phyloP scores from a whole-genome alignment of 78 protist genomes.

The Dictyostelium brefeldianum region DNA sequence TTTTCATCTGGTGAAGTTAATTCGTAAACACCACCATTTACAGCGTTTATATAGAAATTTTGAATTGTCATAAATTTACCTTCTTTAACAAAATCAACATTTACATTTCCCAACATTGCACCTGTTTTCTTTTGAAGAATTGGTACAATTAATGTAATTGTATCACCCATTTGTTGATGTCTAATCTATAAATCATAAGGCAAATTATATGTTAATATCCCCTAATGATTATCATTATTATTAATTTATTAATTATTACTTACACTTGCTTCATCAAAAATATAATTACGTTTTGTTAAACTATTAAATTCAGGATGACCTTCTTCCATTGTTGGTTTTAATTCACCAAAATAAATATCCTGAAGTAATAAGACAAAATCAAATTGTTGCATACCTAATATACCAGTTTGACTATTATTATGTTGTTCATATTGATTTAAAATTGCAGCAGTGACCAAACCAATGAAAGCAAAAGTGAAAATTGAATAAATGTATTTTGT shows the following conservation, averaged over 20 bases:
- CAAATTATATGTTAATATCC: background rate
- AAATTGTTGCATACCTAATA: background rate
- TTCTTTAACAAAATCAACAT: conserved; percentile 30
- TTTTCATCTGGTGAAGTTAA: background rate
- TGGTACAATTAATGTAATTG: conserved; percentile 11
- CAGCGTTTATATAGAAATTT: conserved; percentile 3
- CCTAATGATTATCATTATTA: background rate
- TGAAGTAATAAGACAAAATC: background rate
- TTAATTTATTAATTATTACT: background rate
- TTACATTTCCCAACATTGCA: background rate
- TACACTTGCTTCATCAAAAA: background rate
- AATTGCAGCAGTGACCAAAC: background rate
- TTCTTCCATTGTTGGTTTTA: background rate
- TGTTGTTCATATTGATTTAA: background rate
- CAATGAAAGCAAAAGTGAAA: background rate
- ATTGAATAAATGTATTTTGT: background rate
- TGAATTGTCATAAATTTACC: background rate
- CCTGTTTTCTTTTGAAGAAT: conserved; percentile 12
- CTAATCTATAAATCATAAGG: background rate
- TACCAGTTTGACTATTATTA: background rate
- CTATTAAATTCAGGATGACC: conserved; percentile 11
- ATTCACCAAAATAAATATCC: conserved; percentile 13
- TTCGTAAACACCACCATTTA: conserved; percentile 14
- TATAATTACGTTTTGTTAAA: background rate
- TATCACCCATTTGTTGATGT: background rate